phyloP scores from a whole-genome alignment of 1,284 basidiomycete genomes.

The Porogramme epimiltina region DNA sequence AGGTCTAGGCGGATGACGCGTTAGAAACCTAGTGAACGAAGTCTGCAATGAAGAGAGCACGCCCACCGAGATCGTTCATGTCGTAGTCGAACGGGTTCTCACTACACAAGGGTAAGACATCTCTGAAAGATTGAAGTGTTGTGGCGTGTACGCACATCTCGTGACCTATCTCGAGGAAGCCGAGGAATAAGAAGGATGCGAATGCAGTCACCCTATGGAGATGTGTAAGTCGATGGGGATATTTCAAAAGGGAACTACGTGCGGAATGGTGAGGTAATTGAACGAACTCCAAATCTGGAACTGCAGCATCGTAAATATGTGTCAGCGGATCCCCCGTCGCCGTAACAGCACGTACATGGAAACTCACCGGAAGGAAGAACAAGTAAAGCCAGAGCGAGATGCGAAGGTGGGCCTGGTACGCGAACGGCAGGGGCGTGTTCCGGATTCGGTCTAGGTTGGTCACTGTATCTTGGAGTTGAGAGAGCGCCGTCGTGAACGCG shows the following conservation, averaged over 20 bases:
- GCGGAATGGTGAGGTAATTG: slow-evolving; percentile 57
- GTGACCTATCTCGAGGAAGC: slow-evolving; percentile 73
- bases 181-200: slow-evolving; percentile 60
- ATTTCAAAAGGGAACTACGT: slow-evolving; percentile 11
- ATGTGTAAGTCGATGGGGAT: slow-evolving; percentile 1
- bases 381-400: slow-evolving; percentile 70
- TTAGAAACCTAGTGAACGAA: background rate
- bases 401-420: slow-evolving; percentile 68
- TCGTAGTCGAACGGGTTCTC: slow-evolving; percentile 75
- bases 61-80: slow-evolving; percentile 61
- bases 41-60: background rate
- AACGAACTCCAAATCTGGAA: slow-evolving; percentile 62
- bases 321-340: background rate
- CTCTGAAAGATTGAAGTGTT: background rate
- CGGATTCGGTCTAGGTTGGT: slow-evolving; percentile 62
- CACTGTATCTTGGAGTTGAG: slow-evolving; percentile 56
- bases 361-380: slow-evolving; percentile 59
- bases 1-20: slow-evolving; percentile 45
- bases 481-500: slow-evolving; percentile 47
- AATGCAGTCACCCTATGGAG: slow-evolving; percentile 50
- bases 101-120: slow-evolving; percentile 33
- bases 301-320: slow-evolving; percentile 26
- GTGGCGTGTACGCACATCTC: slow-evolving; percentile 52
- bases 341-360: background rate
- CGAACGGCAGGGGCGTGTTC: slow-evolving; percentile 67